These are phyloP conservation scores for Colletotrichum sp. DNA, from an alignment of 2,329 filamentous ascomycete species.

Conservation along the genomic window DNA sequence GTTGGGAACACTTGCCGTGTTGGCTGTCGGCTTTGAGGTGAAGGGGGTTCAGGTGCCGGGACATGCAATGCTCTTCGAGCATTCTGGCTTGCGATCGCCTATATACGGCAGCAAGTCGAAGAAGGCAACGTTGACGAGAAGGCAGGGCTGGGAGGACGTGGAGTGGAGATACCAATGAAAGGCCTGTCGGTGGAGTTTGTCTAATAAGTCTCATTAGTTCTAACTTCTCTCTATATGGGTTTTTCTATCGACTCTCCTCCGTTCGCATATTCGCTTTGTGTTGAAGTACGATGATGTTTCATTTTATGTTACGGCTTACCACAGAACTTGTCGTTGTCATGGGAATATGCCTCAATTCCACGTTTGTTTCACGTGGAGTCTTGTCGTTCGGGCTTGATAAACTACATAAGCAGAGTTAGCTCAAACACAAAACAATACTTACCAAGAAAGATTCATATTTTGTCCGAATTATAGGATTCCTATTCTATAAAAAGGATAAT, in stretches of 20 bases:
- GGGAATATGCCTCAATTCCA: not conserved
- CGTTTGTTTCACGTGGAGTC: not conserved
- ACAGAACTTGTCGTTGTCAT: not conserved
- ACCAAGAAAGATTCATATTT: too few species aligned
- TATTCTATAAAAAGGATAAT: not conserved
- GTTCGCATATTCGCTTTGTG: not conserved
- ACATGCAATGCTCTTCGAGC: conserved; percentile 3
- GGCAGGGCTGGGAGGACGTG: conserved; percentile 30
- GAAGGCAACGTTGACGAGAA: conserved; percentile 18
- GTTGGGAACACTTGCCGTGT: conserved; percentile 24
- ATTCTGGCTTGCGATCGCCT: conserved; percentile 15
- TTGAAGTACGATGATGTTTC: not conserved
- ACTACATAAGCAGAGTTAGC: not conserved
- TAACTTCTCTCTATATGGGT: not conserved
- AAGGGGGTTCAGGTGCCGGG: conserved; percentile 26
- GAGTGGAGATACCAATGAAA: conserved; percentile 24
- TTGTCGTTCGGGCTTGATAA: not conserved
- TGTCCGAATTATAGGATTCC: not conserved
- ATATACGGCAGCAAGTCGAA: conserved; percentile 9
- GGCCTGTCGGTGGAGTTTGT: not conserved
- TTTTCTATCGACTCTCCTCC: not conserved
- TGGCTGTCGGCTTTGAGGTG: conserved; percentile 28
- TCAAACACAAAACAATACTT: not conserved
- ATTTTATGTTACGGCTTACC: not conserved
- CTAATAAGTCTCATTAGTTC: not conserved